Percentiles rank a stretch among this genome's conserved stretches.
phyloP scores from a whole-genome alignment of 116 monocot genomes.

The Phalaenopsis hybrid region DNA sequence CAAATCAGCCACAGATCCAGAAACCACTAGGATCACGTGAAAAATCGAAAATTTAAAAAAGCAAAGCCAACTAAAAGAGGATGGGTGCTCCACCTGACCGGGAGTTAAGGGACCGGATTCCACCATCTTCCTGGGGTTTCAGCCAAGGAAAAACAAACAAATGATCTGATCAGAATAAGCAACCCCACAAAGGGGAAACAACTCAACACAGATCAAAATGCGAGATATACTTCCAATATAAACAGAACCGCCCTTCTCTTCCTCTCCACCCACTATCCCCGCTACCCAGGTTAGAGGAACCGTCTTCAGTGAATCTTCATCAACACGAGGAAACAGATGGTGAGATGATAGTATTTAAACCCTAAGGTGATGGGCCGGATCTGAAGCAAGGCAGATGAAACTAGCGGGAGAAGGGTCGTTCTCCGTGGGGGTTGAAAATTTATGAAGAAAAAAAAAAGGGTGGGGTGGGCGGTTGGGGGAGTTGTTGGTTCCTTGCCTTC shows the following conservation, averaged over 20 bases:
- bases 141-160: not conserved
- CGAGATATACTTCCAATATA: not conserved
- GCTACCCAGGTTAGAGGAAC: not conserved
- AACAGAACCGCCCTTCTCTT: not conserved
- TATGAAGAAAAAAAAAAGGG: not conserved
- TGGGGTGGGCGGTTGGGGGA: not conserved
- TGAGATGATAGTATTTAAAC: slow-evolving; percentile 6
- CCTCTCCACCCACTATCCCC: not conserved
- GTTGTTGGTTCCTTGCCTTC: slow-evolving; percentile 10
- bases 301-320: slow-evolving; percentile 8
- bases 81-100: not conserved
- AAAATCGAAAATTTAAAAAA: not conserved
- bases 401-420: slow-evolving; percentile 11
- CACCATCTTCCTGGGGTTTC: slow-evolving; percentile 3
- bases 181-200: not conserved
- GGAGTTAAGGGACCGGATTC: slow-evolving; percentile 7
- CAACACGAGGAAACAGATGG: not conserved
- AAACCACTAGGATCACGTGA: not conserved
- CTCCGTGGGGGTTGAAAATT: slow-evolving; percentile 6
- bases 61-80: not conserved
- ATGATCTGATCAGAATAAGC: not conserved
- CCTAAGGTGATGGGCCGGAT: not conserved
- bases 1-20: not conserved
- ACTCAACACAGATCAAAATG: not conserved
- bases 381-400: slow-evolving; percentile 1